Evolutionary conservation across 1,139 yeast species (phyloP).

Genomic region (Kodamaea sp.): DNA sequence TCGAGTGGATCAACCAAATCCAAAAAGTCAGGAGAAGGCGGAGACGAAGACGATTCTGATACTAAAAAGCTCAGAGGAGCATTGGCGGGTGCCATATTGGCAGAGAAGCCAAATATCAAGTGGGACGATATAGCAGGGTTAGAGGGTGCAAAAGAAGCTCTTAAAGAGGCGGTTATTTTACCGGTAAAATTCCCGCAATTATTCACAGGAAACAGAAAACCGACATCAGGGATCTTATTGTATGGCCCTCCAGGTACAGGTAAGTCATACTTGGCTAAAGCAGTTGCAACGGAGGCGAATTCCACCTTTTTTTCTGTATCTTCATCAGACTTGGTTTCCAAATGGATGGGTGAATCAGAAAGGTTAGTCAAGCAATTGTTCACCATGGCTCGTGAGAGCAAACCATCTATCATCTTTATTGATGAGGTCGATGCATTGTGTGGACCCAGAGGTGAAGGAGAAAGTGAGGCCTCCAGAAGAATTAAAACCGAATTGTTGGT

Average conservation of each 20-base stretch:
- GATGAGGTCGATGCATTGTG: conserved; percentile 98
- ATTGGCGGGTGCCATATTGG: conserved; percentile 84
- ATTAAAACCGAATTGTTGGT: conserved; percentile 94
- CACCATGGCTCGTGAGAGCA: conserved; percentile 93
- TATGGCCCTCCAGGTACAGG: conserved; percentile 99
- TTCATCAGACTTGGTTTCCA: conserved; percentile 90
- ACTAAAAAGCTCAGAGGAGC: conserved; percentile 90
- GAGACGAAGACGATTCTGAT: conserved; percentile 76
- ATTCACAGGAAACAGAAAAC: conserved; percentile 91
- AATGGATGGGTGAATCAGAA: conserved; percentile 99
- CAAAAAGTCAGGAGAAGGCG: conserved; percentile 43
- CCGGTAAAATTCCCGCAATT: conserved; percentile 95
- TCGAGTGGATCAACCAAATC: conserved; percentile 63
- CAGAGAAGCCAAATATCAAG: conserved; percentile 88
- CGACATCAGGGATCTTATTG: conserved; percentile 85
- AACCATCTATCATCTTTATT: conserved; percentile 92
- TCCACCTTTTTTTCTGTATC: conserved; percentile 95
- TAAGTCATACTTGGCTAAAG: conserved; percentile 93
- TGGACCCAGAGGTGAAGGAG: conserved; percentile 98
- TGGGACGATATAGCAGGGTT: conserved; percentile 98
- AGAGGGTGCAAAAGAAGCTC: conserved; percentile 92
- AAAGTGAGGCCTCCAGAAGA: conserved; percentile 93
- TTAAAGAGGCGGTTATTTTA: conserved; percentile 94
- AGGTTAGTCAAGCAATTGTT: conserved; percentile 92
- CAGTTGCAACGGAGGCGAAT: conserved; percentile 98